Base-by-base conservation (phyloP, 768 basidiomycete genomes). In the Pleurotus ostreatus region DNA sequence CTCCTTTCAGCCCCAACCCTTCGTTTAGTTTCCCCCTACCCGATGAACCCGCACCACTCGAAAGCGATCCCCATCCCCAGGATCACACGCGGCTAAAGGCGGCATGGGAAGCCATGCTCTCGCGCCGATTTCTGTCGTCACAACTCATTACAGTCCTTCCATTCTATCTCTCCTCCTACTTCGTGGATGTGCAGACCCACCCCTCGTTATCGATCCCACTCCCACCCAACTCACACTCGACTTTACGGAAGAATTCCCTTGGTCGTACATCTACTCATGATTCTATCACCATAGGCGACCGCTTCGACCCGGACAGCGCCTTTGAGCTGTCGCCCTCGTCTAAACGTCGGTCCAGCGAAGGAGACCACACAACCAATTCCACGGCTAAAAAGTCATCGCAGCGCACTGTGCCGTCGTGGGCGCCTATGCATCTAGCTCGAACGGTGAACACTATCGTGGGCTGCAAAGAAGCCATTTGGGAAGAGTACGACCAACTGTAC, bases 381-480 rank as follows among this genome's bases (percentile, higher is more conserved):
- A 20, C 46, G 13, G 26, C 55, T 9, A 61, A 52, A 1, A 46
- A 39, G 39, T 59, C 57, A 6, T 60, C 61, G 39, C 62, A 61
- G 15, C 60, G 60, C 51, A 58, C 64, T 16, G 64, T 80, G 45
- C 68, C 76, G 15, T 70, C 72, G 18, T 82, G 78, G 71, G 75
- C 76, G n/a, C 70, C 77, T 23, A 84, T 91, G 79, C 88, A 89
- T 64, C 74, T 91, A 8, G 81, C 81, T 11, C 79, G 78, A 58
- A 78, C 73, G 23, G 79, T 89, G 7, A 75, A 74, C 26, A 80
- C 78, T 16, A 76, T 89, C 22, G 63, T 67, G 22, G 80, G 78
- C 13, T 90, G 87, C 71, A 88, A 88, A 62, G 86, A 87, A 40
- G 80, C 84, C 16, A 81, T 92, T 40, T 87, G 81, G 80, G 67